Conservation (phyloP, 352 stramenopile species). For the Globisporangium parvum region DNA sequence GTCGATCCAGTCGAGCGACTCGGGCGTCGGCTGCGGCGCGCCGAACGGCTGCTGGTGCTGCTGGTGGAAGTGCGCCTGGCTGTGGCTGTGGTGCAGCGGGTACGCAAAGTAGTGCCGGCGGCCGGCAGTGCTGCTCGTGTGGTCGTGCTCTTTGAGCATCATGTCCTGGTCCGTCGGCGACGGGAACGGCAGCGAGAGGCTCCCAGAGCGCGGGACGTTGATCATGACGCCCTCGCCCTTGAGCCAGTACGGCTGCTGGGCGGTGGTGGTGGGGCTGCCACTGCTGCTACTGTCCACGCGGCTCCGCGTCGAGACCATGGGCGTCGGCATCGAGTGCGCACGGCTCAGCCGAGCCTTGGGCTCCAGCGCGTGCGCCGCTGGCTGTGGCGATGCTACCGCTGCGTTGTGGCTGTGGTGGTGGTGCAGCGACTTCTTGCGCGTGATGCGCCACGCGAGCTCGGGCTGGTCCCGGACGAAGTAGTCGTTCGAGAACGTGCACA, state of each 20-base stretch:
- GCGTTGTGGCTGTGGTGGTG: conserved; percentile 16
- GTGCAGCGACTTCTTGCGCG: conserved; percentile 55
- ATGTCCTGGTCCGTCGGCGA: conserved; percentile 18
- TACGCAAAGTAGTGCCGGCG: conserved; percentile 14
- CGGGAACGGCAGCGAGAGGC: conserved; percentile 15
- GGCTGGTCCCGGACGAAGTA: conserved; percentile 66
- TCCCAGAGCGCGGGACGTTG: conserved; percentile 21
- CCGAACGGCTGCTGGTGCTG: not conserved
- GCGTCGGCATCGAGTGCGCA: conserved; percentile 3
- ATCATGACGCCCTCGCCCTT: conserved; percentile 19
- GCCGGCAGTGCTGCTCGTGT: conserved; percentile 5
- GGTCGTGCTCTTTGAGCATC: conserved; percentile 33
- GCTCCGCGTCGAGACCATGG: not conserved
- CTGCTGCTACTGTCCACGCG: not conserved
- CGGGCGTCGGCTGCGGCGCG: conserved; percentile 13
- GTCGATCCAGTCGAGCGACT: conserved; percentile 56
- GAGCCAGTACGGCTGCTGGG: conserved; percentile 9
- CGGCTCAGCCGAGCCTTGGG: conserved; percentile 4
- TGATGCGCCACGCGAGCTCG: conserved; percentile 57
- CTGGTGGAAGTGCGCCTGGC: conserved; percentile 13
- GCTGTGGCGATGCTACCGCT: not conserved
- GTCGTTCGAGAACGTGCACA: conserved; percentile 77
- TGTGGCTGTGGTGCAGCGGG: not conserved
- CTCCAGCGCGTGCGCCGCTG: not conserved
- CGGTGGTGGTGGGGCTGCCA: not conserved